Percentiles rank a stretch among this genome's conserved stretches.
Evolutionary conservation across 371 early-diverging fungal species (phyloP).

Genomic region (Coemansia linderi): DNA sequence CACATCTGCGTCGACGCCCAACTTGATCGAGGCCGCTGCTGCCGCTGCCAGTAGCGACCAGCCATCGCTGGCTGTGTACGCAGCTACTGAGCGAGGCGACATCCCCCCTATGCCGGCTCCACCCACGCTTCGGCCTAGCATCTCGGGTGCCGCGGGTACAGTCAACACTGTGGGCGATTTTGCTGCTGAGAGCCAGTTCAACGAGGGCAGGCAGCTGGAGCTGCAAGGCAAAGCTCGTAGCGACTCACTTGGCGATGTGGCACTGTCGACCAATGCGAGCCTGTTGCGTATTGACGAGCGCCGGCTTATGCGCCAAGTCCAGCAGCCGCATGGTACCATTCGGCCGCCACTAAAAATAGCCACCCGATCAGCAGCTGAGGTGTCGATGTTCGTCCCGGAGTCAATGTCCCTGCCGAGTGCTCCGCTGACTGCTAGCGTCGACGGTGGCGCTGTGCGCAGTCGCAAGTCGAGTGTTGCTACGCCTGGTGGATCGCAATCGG

Average conservation of each 20-base stretch:
- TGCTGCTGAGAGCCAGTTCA: neutral
- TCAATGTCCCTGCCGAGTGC: slow-evolving; percentile 16
- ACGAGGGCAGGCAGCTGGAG: neutral
- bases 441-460: slow-evolving; percentile 23
- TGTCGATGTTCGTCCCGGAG: slow-evolving; percentile 39
- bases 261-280: slow-evolving; percentile 4
- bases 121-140: slow-evolving; percentile 39
- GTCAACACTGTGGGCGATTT: neutral
- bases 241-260: slow-evolving; percentile 28
- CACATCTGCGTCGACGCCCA: slow-evolving; percentile 49
- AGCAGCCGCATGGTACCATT: slow-evolving; percentile 22
- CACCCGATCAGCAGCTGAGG: slow-evolving; percentile 35
- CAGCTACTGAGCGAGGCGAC: slow-evolving; percentile 47
- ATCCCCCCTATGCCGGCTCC: slow-evolving; percentile 52
- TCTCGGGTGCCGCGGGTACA: slow-evolving; percentile 1
- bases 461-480: slow-evolving; percentile 47
- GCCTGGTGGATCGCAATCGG: slow-evolving; percentile 27
- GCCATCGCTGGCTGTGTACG: slow-evolving; percentile 43
- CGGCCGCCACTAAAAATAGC: slow-evolving; percentile 44
- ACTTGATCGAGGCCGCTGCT: slow-evolving; percentile 40
- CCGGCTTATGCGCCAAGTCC: slow-evolving; percentile 18
- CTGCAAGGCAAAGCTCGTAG: slow-evolving; percentile 16
- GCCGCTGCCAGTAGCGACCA: slow-evolving; percentile 49
- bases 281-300: slow-evolving; percentile 33
- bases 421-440: slow-evolving; percentile 29